These are phyloP conservation scores for Talaromyces borbonicus DNA, from an alignment of 495 filamentous ascomycete species.

Conservation along the genomic window DNA sequence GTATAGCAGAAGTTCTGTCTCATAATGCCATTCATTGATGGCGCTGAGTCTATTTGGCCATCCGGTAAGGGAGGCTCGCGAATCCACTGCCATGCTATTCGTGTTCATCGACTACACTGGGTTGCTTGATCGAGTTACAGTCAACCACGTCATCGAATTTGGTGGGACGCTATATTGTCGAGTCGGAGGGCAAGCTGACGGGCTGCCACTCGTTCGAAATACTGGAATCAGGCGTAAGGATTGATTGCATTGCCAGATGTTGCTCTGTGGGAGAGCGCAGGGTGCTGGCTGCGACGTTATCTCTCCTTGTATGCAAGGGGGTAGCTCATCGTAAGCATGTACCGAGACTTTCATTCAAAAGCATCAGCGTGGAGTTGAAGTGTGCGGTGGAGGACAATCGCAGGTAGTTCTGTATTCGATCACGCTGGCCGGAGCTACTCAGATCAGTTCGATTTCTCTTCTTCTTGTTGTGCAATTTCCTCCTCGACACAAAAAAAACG, in stretches of 20 bases:
- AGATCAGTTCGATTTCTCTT: neutral
- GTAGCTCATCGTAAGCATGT: slow-evolving; percentile 50
- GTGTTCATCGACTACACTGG: neutral
- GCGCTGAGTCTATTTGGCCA: too few species aligned
- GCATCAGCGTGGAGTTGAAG: slow-evolving; percentile 56
- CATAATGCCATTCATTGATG: too few species aligned
- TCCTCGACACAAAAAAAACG: too few species aligned
- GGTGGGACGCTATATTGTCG: too few species aligned
- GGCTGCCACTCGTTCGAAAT: too few species aligned
- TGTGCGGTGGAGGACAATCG: slow-evolving; percentile 39
- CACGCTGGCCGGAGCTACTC: slow-evolving; percentile 15
- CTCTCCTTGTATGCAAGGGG: neutral
- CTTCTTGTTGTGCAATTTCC: too few species aligned
- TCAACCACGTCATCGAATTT: neutral
- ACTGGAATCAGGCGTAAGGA: too few species aligned
- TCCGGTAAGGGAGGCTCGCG: too few species aligned
- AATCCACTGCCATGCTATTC: neutral
- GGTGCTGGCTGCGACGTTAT: too few species aligned
- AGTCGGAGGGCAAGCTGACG: neutral
- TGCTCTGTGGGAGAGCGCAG: too few species aligned
- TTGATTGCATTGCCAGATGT: too few species aligned
- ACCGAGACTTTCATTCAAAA: slow-evolving; percentile 63
- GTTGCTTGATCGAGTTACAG: neutral
- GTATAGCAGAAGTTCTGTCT: too few species aligned
- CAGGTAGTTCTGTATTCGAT: slow-evolving; percentile 18